phyloP scores from a whole-genome alignment of 352 stramenopile species.

The Hyaloperonospora arabidopsidis region DNA sequence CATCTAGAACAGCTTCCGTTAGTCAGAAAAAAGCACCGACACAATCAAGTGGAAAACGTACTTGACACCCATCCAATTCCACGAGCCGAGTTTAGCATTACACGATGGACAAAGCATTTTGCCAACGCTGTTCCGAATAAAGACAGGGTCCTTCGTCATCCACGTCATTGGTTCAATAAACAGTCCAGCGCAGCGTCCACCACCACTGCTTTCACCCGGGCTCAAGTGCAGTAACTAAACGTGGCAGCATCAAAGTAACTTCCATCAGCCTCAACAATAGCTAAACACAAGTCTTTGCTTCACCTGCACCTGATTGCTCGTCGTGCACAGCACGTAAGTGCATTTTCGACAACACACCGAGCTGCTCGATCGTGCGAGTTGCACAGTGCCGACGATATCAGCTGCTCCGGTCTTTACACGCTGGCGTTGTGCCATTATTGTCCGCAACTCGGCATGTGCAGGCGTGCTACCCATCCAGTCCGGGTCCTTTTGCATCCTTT shows the following conservation, averaged over 20 bases:
- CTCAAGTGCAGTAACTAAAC: conserved; percentile 19
- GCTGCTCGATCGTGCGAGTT: conserved; percentile 16
- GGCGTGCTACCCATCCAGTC: conserved; percentile 33
- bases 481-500: conserved; percentile 43
- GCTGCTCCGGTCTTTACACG: conserved; percentile 25
- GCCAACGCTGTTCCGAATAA: conserved; percentile 37
- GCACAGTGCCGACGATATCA: conserved; percentile 23
- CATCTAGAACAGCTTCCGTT: conserved; percentile 31
- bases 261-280: neutral
- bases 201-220: conserved; percentile 5
- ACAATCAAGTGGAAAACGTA: conserved; percentile 21
- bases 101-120: conserved; percentile 65
- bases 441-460: conserved; percentile 61
- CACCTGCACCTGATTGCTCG: conserved; percentile 36
- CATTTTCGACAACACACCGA: conserved; percentile 52
- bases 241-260: neutral
- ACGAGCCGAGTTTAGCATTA: conserved; percentile 65
- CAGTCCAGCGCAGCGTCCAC: conserved; percentile 19
- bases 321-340: conserved; percentile 41
- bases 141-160: conserved; percentile 34
- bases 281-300: neutral
- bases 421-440: conserved; percentile 34
- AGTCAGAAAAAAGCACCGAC: neutral
- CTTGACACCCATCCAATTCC: conserved; percentile 72
- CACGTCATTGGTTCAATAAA: conserved; percentile 65